Base-by-base conservation (phyloP, 257 asterid species). In the Scutellaria minor region DNA sequence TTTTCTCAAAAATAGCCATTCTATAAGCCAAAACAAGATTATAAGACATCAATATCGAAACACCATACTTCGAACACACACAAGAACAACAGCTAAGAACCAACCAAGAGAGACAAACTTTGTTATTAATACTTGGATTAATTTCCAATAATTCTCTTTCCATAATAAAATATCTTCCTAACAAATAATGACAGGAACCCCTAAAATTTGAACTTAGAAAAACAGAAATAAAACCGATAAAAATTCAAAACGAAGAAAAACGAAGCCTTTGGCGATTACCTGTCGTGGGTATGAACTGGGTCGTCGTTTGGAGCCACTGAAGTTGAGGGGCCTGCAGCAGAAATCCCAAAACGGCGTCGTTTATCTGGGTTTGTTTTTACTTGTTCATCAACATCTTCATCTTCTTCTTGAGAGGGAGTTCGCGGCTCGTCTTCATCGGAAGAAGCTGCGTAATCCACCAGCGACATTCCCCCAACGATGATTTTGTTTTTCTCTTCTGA, bases 391-490 rank as follows among this genome's bases (percentile, higher is more conserved):
- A 60, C 69, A 31, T 60, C 70, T 48, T 64, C 69, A 31, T 60
- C 70, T 48, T 53, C 75, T 67, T 52, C 80, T 31, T 31, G 5
- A n/a, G 68, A 42, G n/a, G 58, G 83, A 72, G 39, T 22, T 61
- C n/a, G 75, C 2, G 82, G 79, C 66, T 85, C 86, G 64, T 84
- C 88, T 71, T 83, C 90, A 50, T 85, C 90, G 46, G 89, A 85
- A 54, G 94, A 92, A 18, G 88, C 86, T 53, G 85, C 94, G 75
- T 92, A 92, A 67, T 86, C 96, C 71, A 92, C 96, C 85, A 92
- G 87, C 78, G 96, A 85, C 98, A 92, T 92, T 1, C 66, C 68
- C 71, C 1, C 27, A 24, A 24, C 27, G 2, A 31, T 2, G 13
- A 31, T 22, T 31, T 47, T 40, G 8, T 53, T 31, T 15, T 45